Conservation (phyloP, 192 early-diverging fungal species). For the Thamnidium elegans region DNA sequence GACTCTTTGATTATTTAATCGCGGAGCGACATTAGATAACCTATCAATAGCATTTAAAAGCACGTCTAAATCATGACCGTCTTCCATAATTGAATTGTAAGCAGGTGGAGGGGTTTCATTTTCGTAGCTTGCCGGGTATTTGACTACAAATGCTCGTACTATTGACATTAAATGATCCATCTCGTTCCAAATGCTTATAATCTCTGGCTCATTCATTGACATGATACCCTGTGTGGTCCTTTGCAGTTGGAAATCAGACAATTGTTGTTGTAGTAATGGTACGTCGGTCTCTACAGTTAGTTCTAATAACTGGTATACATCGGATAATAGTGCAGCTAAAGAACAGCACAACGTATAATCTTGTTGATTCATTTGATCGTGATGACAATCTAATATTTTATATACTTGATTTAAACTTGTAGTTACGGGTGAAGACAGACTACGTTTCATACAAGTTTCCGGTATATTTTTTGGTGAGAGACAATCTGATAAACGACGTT, state of each 20-base stretch:
- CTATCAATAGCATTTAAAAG: slow-evolving; percentile 53
- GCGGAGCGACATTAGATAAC: slow-evolving; percentile 46
- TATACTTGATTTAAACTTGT: slow-evolving; percentile 23
- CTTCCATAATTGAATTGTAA: not conserved
- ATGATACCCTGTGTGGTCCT: slow-evolving; percentile 7
- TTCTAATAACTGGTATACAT: slow-evolving; percentile 50
- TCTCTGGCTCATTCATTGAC: slow-evolving; percentile 14
- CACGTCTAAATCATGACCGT: slow-evolving; percentile 46
- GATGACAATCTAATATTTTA: slow-evolving; percentile 15
- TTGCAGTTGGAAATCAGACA: slow-evolving; percentile 23
- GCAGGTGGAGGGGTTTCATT: not conserved
- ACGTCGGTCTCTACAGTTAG: slow-evolving; percentile 6
- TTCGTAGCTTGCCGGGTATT: not conserved
- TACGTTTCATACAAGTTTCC: slow-evolving; percentile 6
- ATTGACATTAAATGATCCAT: slow-evolving; percentile 37
- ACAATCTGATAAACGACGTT: slow-evolving; percentile 28
- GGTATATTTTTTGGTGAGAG: slow-evolving; percentile 5
- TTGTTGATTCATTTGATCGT: slow-evolving; percentile 8
- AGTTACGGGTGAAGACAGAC: slow-evolving; percentile 16
- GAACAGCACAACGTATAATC: slow-evolving; percentile 57
- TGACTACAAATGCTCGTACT: slow-evolving; percentile 18
- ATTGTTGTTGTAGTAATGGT: slow-evolving; percentile 5
- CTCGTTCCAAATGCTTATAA: slow-evolving; percentile 37
- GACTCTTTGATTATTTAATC: slow-evolving; percentile 54
- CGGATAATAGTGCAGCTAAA: slow-evolving; percentile 48